Evolutionary conservation across 176 grass and related monocot genomes (phyloP).

Genomic region (Oryza brachyantha): DNA sequence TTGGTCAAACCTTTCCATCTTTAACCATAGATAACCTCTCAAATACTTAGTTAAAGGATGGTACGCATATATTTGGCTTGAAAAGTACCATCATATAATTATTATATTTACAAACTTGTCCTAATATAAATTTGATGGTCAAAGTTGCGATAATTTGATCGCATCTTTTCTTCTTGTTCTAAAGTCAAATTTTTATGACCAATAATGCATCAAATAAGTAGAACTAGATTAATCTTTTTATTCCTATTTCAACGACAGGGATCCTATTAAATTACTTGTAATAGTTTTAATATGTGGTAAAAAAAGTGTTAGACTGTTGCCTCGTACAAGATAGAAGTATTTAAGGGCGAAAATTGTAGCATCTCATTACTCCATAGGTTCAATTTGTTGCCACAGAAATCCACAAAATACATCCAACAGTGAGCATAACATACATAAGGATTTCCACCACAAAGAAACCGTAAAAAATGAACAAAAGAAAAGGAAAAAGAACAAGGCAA

Average conservation of each 20-base stretch:
- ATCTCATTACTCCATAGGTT: background rate
- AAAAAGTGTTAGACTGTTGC: background rate
- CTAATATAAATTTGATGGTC: too few species aligned
- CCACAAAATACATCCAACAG: background rate
- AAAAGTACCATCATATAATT: too few species aligned
- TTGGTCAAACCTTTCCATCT: too few species aligned
- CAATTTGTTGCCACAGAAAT: background rate
- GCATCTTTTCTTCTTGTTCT: too few species aligned
- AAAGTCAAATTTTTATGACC: too few species aligned
- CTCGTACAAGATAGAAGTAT: background rate
- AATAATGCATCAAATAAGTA: background rate
- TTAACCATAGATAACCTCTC: too few species aligned
- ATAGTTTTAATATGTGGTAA: background rate
- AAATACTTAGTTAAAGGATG: too few species aligned
- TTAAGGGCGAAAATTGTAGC: background rate
- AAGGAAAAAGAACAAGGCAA: background rate
- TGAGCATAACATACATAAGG: background rate
- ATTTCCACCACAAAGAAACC: background rate
- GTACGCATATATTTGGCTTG: too few species aligned
- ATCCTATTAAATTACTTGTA: background rate
- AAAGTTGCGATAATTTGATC: too few species aligned
- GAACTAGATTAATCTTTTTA: background rate
- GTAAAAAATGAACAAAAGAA: background rate
- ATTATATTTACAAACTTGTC: too few species aligned
- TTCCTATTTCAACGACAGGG: background rate